Base-by-base conservation (phyloP, 2,329 filamentous ascomycete species). In the Diaporthe destruens region DNA sequence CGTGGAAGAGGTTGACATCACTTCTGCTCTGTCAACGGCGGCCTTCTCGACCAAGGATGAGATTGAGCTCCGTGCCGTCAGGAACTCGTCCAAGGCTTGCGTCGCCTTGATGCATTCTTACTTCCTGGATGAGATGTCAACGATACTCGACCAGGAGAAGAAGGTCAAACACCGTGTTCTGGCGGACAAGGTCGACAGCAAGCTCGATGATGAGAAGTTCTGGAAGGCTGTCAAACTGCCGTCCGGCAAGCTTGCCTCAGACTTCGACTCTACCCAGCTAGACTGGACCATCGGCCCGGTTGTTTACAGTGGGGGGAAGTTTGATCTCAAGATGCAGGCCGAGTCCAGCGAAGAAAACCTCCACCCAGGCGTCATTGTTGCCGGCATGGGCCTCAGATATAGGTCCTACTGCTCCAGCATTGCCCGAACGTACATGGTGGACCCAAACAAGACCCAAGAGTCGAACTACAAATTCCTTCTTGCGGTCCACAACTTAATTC, bases 81-180 rank as follows among this genome's bases (percentile, higher is more conserved):
- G 97, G 80, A 97, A 96, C 77, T 95, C 96, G 6, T 96, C 96
- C 71, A 93, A 96, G 80, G 96, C 96, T 59, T 98, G 95, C 77
- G 96, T 97, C 76, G 95, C 95, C 72, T 87, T 98, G 74, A 97
- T 98, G 92, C 94, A 94, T 66, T 94, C 96, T 73, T 99, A 96
- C 83, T 98, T 98, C 81, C 92, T 99, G 76, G 96, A 99, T 80
- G 95, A 98, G 81, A 98, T 99, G 95, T 98, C 96, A 66, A 93
- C 93, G 77, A 93, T 98, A 68, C 90, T 99, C 74, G 96, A 99
- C 80, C 93, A 95, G 77, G 97, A 98, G 82, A 98, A 98, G 87
- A 98, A 98, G 81, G 94, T 98, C 80, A 96, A 95, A 75, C 96
- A 99, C 83, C 94, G 92, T 76, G 88, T 89, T 2, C 88, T 99